Percentiles rank a stretch among this genome's conserved stretches.
Conservation (phyloP, 2,329 filamentous ascomycete genomes). For the Fusarium virguliforme region DNA sequence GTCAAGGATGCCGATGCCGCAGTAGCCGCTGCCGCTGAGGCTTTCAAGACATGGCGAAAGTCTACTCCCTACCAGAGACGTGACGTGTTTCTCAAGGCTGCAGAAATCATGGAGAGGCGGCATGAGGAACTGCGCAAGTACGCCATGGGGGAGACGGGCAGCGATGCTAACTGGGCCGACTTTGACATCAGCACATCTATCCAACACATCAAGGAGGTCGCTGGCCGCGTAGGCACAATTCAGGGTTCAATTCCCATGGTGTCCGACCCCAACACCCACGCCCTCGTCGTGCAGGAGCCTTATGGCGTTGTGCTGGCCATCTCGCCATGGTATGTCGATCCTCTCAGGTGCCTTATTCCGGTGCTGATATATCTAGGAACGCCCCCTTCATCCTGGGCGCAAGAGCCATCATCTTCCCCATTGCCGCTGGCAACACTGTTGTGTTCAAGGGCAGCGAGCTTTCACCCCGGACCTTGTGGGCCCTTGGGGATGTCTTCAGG, state of each 20-base stretch:
- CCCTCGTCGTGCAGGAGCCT: slow-evolving; percentile 81
- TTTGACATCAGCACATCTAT: slow-evolving; percentile 59
- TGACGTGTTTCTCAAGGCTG: slow-evolving; percentile 79
- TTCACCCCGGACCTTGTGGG: slow-evolving; percentile 75
- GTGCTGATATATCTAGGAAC: slow-evolving; percentile 63
- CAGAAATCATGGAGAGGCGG: slow-evolving; percentile 74
- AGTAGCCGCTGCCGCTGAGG: slow-evolving; percentile 71
- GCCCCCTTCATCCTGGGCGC: slow-evolving; percentile 70
- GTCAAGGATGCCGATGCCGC: slow-evolving; percentile 71
- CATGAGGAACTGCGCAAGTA: slow-evolving; percentile 73
- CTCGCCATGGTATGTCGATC: slow-evolving; percentile 78
- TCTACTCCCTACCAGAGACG: slow-evolving; percentile 74
- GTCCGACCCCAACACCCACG: slow-evolving; percentile 58
- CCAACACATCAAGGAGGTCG: slow-evolving; percentile 62
- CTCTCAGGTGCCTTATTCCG: not conserved
- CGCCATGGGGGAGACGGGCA: slow-evolving; percentile 69
- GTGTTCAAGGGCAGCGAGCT: slow-evolving; percentile 82
- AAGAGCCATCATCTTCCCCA: slow-evolving; percentile 72
- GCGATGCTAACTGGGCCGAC: slow-evolving; percentile 57
- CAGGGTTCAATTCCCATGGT: slow-evolving; percentile 58
- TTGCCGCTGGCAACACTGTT: slow-evolving; percentile 84
- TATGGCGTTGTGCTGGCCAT: slow-evolving; percentile 86
- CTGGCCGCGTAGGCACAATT: slow-evolving; percentile 60
- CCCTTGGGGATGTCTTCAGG: slow-evolving; percentile 74
- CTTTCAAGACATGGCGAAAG: slow-evolving; percentile 79